phyloP scores from a whole-genome alignment of 2,329 filamentous ascomycete genomes.

The Curvularia verruculosa region DNA sequence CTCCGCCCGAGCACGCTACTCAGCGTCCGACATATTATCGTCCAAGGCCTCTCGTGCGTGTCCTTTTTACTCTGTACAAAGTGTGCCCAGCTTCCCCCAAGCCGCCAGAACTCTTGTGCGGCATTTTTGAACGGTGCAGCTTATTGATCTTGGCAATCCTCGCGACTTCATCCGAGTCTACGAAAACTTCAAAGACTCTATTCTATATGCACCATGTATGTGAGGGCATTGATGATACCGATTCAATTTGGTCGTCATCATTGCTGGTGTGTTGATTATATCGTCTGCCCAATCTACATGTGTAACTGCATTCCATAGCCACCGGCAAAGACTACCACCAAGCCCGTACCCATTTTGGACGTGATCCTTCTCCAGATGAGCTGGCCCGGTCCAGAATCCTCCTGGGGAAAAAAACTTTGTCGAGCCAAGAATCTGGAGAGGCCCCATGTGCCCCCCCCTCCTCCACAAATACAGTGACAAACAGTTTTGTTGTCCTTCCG shows the following conservation, averaged over 20 bases:
- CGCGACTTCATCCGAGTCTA: conserved; percentile 4
- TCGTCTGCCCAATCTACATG: not conserved
- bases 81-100: conserved; percentile 15
- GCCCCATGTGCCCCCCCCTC: conserved; percentile 1
- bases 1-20: conserved; percentile 21
- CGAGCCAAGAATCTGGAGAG: conserved; percentile 3
- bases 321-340: not conserved
- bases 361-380: too few species aligned
- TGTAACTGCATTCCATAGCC: not conserved
- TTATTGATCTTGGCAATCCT: conserved; percentile 1
- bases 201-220: not conserved
- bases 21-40: conserved; percentile 11
- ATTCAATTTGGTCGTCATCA: not conserved
- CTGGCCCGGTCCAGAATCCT: too few species aligned
- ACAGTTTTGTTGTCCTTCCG: not conserved
- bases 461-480: conserved; percentile 1
- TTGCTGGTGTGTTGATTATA: not conserved
- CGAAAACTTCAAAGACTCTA: not conserved
- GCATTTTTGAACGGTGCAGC: conserved; percentile 1
- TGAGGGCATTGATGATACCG: not conserved
- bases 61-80: conserved; percentile 2
- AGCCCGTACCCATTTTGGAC: not conserved
- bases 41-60: not conserved
- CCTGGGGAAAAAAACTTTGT: not conserved
- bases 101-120: conserved; percentile 5